Percentiles rank a stretch among this genome's conserved stretches.
Evolutionary conservation across 2,329 filamentous ascomycete species (phyloP).

Genomic region (Fusarium fujikuroi): DNA sequence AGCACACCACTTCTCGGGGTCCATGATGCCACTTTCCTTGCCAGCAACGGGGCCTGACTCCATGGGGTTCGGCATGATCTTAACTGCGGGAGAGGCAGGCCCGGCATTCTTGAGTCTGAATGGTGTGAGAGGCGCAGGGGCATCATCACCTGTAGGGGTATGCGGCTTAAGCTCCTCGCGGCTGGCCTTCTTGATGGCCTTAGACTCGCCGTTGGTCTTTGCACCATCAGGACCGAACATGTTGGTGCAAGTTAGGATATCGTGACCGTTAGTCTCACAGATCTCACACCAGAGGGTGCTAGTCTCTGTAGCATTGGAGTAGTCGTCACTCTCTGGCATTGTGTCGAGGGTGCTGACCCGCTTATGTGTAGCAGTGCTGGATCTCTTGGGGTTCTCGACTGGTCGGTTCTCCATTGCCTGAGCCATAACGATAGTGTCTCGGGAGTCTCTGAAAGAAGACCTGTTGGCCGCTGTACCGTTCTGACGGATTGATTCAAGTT

Average conservation of each 20-base stretch:
- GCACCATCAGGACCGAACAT: constrained; percentile 73
- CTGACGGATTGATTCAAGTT: constrained; percentile 74
- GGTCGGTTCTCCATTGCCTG: constrained; percentile 60
- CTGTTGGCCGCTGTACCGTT: constrained; percentile 58
- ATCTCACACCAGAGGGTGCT: constrained; percentile 92
- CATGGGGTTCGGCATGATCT: constrained; percentile 69
- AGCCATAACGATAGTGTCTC: constrained; percentile 70
- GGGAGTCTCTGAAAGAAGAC: constrained; percentile 72
- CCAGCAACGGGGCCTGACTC: constrained; percentile 77
- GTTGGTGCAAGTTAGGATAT: constrained; percentile 92
- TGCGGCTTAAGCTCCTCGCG: constrained; percentile 54
- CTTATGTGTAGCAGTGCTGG: constrained; percentile 59
- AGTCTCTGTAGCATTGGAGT: constrained; percentile 77
- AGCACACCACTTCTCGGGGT: constrained; percentile 94
- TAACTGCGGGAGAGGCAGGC: constrained; percentile 53
- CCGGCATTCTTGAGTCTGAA: constrained; percentile 57
- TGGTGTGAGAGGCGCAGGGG: constrained; percentile 67
- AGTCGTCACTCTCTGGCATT: constrained; percentile 76
- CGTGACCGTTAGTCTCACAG: constrained; percentile 90
- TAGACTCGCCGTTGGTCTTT: constrained; percentile 48
- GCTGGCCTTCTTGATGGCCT: constrained; percentile 49
- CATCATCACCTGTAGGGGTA: constrained; percentile 58
- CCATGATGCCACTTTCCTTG: constrained; percentile 80
- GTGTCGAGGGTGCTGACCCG: constrained; percentile 69
- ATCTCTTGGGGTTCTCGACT: constrained; percentile 61